These are phyloP conservation scores for Bimuria novae-zelandiae DNA, from an alignment of 2,329 filamentous ascomycete genomes.

Conservation along the genomic window DNA sequence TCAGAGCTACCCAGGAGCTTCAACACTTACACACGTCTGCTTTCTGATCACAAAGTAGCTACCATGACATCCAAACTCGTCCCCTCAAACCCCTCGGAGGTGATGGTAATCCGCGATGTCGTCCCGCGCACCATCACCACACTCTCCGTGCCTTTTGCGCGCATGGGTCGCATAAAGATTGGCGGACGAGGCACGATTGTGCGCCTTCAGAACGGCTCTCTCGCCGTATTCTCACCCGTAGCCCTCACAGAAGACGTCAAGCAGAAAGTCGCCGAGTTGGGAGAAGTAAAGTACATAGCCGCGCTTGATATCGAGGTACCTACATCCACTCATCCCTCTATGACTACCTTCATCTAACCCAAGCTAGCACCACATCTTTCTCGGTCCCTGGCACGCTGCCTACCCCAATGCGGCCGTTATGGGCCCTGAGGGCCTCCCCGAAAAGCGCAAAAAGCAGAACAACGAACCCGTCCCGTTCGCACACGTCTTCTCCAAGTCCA, in stretches of 20 bases:
- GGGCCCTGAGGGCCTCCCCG: slow-evolving; percentile 79
- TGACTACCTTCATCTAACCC: not conserved
- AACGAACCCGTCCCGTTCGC: slow-evolving; percentile 66
- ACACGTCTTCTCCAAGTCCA: slow-evolving; percentile 60
- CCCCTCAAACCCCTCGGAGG: slow-evolving; percentile 70
- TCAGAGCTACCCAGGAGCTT: slow-evolving; percentile 18
- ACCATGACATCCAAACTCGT: slow-evolving; percentile 47
- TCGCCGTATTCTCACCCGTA: slow-evolving; percentile 92
- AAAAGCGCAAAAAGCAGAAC: slow-evolving; percentile 72
- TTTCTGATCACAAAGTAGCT: slow-evolving; percentile 3
- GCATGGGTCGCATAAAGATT: slow-evolving; percentile 78
- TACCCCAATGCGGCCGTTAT: slow-evolving; percentile 81
- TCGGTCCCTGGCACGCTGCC: slow-evolving; percentile 80
- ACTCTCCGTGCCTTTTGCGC: slow-evolving; percentile 80
- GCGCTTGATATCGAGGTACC: slow-evolving; percentile 76
- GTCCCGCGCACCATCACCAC: slow-evolving; percentile 74
- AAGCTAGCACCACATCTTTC: slow-evolving; percentile 80
- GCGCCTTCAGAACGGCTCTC: slow-evolving; percentile 73
- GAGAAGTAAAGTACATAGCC: slow-evolving; percentile 79
- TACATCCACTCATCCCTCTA: not conserved
- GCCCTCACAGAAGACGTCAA: slow-evolving; percentile 78
- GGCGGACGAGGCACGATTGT: slow-evolving; percentile 88
- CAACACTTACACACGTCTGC: not conserved
- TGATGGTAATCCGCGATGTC: slow-evolving; percentile 89
- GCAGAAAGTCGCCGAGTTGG: slow-evolving; percentile 61